A percentile compares a stretch with the other conserved stretches of the same genome.
Evolutionary conservation across 306 rosid species (phyloP).

Genomic region (Cicer bijugum): DNA sequence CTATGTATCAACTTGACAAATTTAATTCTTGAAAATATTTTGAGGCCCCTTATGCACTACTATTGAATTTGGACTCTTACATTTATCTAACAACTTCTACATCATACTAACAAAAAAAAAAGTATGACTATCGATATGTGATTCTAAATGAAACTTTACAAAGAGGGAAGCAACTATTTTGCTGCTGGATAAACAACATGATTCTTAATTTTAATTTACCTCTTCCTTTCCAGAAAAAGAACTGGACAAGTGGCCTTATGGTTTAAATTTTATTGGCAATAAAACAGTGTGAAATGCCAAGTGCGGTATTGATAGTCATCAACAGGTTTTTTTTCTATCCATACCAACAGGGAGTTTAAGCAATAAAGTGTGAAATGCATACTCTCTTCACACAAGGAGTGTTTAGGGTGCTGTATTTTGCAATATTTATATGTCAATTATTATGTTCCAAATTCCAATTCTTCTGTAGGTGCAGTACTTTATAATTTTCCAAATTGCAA

Average conservation of each 20-base stretch:
- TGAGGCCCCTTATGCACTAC: constrained; percentile 43
- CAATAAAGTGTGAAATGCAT: no score
- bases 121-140: constrained; percentile 6
- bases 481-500: not conserved
- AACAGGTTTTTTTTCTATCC: no score
- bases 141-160: constrained; percentile 36
- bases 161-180: constrained; percentile 13
- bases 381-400: no score
- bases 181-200: not conserved
- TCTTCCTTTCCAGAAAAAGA: constrained; percentile 17
- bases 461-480: no score
- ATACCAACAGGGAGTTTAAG: no score
- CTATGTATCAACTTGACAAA: not conserved
- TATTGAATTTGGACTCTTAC: not conserved
- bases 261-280: not conserved
- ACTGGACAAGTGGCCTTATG: not conserved
- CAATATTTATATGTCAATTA: no score
- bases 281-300: not conserved
- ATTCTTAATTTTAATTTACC: not conserved
- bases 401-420: no score
- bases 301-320: not conserved
- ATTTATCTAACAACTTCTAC: constrained; percentile 17
- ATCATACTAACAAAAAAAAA: not conserved
- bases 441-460: no score
- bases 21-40: not conserved